Evolutionary conservation across 805 yeast species (phyloP).

Genomic region (Lachancea lanzarotensis): DNA sequence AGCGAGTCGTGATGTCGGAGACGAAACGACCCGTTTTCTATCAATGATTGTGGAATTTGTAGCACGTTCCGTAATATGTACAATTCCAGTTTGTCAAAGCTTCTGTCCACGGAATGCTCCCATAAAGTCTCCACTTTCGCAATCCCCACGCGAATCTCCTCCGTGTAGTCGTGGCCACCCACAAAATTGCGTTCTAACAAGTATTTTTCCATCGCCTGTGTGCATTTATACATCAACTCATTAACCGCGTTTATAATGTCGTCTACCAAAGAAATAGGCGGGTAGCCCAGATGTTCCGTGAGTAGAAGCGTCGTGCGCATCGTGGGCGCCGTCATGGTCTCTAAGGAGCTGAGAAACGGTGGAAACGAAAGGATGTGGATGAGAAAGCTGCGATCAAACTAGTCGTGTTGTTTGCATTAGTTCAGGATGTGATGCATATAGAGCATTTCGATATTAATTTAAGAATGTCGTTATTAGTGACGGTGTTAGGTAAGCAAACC

Average conservation of each 20-base stretch:
- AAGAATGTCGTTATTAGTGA: no score
- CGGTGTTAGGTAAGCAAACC: no score
- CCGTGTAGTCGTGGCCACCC: constrained; percentile 26
- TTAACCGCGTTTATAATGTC: constrained; percentile 86
- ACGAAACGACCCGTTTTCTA: constrained; percentile 59
- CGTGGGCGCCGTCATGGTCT: constrained; percentile 33
- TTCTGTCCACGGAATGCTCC: constrained; percentile 69
- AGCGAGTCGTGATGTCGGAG: constrained; percentile 62
- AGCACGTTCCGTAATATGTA: constrained; percentile 74
- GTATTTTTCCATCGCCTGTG: constrained; percentile 68
- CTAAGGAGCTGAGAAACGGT: not conserved
- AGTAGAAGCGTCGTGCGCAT: constrained; percentile 44
- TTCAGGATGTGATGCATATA: no score
- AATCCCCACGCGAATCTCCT: constrained; percentile 69
- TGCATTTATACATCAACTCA: constrained; percentile 74
- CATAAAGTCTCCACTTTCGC: constrained; percentile 71
- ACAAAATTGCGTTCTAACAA: constrained; percentile 31
- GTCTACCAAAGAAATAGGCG: constrained; percentile 77
- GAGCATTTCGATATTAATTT: no score
- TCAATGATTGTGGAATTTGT: constrained; percentile 57
- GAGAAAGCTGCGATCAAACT: no score
- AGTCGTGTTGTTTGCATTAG: no score
- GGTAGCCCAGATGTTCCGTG: constrained; percentile 81
- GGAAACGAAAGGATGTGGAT: no score
- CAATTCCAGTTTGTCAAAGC: constrained; percentile 80